Base-by-base conservation (phyloP, 805 yeast genomes). In the Zygosaccharomyces bisporus region DNA sequence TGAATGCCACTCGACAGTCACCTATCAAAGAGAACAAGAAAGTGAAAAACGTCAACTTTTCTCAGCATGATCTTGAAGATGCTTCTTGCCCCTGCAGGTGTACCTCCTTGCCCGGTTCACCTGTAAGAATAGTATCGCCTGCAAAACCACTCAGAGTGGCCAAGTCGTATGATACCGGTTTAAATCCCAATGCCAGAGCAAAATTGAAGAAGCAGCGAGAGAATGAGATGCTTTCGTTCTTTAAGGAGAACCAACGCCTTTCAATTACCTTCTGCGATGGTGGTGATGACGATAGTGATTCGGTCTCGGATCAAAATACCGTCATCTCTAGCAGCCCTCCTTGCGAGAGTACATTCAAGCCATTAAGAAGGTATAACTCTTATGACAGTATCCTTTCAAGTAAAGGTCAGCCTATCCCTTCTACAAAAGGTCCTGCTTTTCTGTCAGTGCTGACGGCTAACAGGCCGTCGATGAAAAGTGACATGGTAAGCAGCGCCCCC, bases 341-440 rank as follows among this genome's bases (percentile, higher is more conserved):
- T 10, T 20, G 4, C 25, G 23, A 36, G 13, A 23, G 42, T 20
- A 44, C 39, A 10, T 41, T 38, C 12, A 45, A 46, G 29, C 57
- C 59, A 13, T 37, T 64, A 5, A 42, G 67, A 46, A 56, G 60
- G 29, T 64, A 50, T 34, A 61, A 61, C 32, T 64, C 68, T 3
- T 64, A 63, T 44, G 67, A 64, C 41, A 63, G 68, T 46, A 53
- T 63, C 8, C 39, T 64, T 13, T 63, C 67, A 2, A 40, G 46
- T 37, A 27, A 40, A 43, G 24, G 44, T 30, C 47, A 49, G 27
- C 41, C 36, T 6, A 12, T 30, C 13, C 27, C 33, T 9, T 25
- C 45, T 12, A 35, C 20, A 2, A 42, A 34, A 29, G 16, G 36
- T 20, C 41, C 48, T 12, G 18, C 51, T 6, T 47, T 44, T 30